Evolutionary conservation across 192 early-diverging fungal genomes (phyloP), one percentile per base, ranked within the genome.

Genomic region (Coemansia sp.): DNA sequence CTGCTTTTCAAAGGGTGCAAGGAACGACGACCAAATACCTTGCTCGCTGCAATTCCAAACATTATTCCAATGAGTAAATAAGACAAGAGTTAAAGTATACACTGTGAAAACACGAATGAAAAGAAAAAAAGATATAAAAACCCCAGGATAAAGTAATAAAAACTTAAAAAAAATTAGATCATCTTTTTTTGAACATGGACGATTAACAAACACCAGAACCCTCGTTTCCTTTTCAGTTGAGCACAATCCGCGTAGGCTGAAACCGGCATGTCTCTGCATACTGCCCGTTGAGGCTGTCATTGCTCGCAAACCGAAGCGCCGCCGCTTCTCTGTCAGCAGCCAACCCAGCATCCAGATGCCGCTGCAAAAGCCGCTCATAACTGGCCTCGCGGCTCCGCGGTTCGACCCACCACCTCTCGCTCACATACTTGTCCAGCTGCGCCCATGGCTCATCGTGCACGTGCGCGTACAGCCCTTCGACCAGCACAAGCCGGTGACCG

Each of bases 281-380:
- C 8, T 8, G 43, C 2, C 57, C 76, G 68, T 87, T 87, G 22
- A 75, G 35, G 35, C 61, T 37, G 52, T 87, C 86, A 65, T 72
- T 81, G 15, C 14, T 56, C 8, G 33, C 14, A 8, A 75, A 61
- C 52, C 86, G 67, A 61, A 52, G 43, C n/a, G 36, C 28, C 20
- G 81, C 86, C 15, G 51, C 65, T 28, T 68, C 72, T 11, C 35
- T 32, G 14, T 52, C 48, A 34, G 43, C 56, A 9, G 64, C 78
- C n/a, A 89, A 60, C n/a, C 85, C 82, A 3, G 86, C 68, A 2
- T 22, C 55, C 5, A 87, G 34, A 62, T 89, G 88, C 6, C 88
- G 45, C 60, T 22, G 15, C 11, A 61, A 77, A 39, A 89, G 66
- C 33, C 88, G 71, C 59, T 72, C 68, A 5, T 36, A 38, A 15